These are phyloP conservation scores for Thamnidium elegans DNA, from an alignment of 192 early-diverging fungal species.

Conservation along the genomic window DNA sequence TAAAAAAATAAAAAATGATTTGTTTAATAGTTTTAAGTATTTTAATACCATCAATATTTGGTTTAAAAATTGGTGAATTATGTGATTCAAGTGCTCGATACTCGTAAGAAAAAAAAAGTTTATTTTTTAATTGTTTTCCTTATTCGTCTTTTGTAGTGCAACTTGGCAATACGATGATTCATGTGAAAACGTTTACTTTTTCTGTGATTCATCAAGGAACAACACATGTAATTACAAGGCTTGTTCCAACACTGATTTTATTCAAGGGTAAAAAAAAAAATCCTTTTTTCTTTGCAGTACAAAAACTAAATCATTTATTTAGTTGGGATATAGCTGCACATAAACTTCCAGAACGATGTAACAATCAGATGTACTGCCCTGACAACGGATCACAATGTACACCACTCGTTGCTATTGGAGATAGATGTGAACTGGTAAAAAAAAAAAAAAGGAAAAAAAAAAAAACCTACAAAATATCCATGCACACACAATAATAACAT, in stretches of 20 bases:
- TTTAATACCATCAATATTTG: background rate
- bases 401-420: conserved; percentile 25
- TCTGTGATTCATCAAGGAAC: conserved; percentile 23
- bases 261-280: conserved; percentile 17
- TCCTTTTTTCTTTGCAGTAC: background rate
- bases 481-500: too few relatives aligned
- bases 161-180: conserved; percentile 33
- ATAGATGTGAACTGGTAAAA: conserved; percentile 30
- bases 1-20: background rate
- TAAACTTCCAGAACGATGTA: conserved; percentile 28
- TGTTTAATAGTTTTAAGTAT: background rate
- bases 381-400: conserved; percentile 32
- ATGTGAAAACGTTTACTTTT: conserved; percentile 33
- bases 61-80: conserved; percentile 13
- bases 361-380: conserved; percentile 26
- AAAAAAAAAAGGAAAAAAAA: background rate
- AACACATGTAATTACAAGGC: conserved; percentile 29
- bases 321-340: conserved; percentile 23
- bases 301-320: background rate
- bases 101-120: conserved; percentile 2
- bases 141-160: background rate
- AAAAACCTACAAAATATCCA: background rate
- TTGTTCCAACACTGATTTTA: conserved; percentile 39
- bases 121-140: background rate
- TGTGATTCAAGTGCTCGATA: conserved; percentile 11